phyloP scores from a whole-genome alignment of 2,329 filamentous ascomycete species.

The Fusarium sp. region DNA sequence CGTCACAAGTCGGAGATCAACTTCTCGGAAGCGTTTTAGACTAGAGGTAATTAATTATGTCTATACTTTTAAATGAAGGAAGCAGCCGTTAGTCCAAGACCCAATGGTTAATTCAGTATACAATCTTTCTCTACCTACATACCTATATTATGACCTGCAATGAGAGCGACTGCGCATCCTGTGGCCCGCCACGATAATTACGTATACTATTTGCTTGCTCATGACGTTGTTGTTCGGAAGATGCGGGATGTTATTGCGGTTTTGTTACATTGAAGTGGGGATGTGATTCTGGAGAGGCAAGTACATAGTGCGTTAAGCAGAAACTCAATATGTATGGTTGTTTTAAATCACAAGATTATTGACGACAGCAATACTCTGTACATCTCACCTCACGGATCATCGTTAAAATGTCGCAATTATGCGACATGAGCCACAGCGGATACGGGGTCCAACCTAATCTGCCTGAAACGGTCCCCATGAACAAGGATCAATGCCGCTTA shows the following conservation, averaged over 20 bases:
- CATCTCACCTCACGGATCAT: background rate
- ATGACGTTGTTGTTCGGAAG: slow-evolving; percentile 31
- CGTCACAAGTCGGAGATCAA: slow-evolving; percentile 3
- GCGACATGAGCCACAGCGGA: slow-evolving; percentile 17
- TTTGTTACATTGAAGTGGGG: slow-evolving; percentile 3
- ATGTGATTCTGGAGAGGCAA: background rate
- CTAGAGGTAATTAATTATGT: background rate
- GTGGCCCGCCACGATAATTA: slow-evolving; percentile 19
- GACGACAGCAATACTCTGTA: no score
- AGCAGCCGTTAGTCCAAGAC: background rate
- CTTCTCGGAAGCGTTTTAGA: slow-evolving; percentile 5
- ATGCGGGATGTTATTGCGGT: slow-evolving; percentile 11
- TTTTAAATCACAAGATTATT: no score
- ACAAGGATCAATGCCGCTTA: slow-evolving; percentile 20
- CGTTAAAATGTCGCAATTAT: background rate
- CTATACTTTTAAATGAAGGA: background rate
- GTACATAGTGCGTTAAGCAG: background rate
- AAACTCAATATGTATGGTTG: no score
- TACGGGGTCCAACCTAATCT: slow-evolving; percentile 32
- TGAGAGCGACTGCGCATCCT: background rate
- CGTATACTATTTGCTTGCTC: slow-evolving; percentile 7
- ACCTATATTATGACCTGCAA: no score
- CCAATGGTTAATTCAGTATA: background rate
- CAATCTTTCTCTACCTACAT: no score
- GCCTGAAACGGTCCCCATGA: slow-evolving; percentile 29